A percentile compares a stretch with the other conserved stretches of the same genome.
Evolutionary conservation across 164 flowering plant genomes (phyloP).

Genomic region (Vitis rotundifolia): DNA sequence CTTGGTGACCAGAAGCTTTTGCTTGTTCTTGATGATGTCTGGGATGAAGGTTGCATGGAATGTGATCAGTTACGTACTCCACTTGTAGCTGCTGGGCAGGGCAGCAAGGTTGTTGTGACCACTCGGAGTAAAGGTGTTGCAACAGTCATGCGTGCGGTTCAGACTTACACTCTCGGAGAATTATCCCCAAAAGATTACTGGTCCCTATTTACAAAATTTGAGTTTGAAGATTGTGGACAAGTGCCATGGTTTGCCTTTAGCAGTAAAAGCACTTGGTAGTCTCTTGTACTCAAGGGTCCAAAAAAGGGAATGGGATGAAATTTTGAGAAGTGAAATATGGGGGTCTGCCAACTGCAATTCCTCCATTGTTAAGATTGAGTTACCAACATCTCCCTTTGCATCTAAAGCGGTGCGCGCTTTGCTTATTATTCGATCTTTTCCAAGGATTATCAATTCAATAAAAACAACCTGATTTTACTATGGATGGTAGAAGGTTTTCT

Average conservation of each 20-base stretch:
- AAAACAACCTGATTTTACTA: slow-evolving; percentile 9
- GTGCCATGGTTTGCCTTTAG: slow-evolving; percentile 19
- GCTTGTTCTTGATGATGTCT: too few species aligned
- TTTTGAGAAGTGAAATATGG: slow-evolving; percentile 3
- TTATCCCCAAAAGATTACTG: too few species aligned
- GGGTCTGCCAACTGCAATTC: slow-evolving; percentile 4
- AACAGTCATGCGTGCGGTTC: too few species aligned
- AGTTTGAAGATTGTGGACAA: slow-evolving; percentile 15
- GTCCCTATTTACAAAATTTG: background rate
- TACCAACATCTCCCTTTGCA: slow-evolving; percentile 15
- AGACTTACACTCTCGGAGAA: too few species aligned
- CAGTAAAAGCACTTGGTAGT: slow-evolving; percentile 17
- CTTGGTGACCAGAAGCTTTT: too few species aligned
- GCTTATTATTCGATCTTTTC: slow-evolving; percentile 15
- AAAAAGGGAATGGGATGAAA: too few species aligned
- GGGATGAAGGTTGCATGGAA: too few species aligned
- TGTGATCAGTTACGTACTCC: too few species aligned
- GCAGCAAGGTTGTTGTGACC: too few species aligned
- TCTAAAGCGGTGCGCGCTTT: slow-evolving; percentile 12
- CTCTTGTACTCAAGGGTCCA: too few species aligned
- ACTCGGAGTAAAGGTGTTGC: too few species aligned
- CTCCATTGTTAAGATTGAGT: slow-evolving; percentile 17
- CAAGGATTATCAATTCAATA: slow-evolving; percentile 5
- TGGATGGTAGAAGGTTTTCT: slow-evolving; percentile 14
- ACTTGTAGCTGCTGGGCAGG: too few species aligned